phyloP scores from a whole-genome alignment of 257 asterid genomes.

The Euphrasia confusa region DNA sequence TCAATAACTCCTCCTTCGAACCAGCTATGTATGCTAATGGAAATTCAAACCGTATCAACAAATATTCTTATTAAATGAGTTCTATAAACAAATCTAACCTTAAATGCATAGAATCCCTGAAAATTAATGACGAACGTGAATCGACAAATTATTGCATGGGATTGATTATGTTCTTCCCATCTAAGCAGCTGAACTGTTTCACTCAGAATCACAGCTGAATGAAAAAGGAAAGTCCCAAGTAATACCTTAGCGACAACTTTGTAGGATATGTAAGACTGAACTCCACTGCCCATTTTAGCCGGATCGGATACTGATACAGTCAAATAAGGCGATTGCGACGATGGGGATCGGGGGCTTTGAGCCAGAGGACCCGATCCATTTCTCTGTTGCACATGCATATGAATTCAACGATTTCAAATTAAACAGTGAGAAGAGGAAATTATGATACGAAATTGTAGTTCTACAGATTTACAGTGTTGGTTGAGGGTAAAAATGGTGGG shows the following conservation, averaged over 20 bases:
- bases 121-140: background rate
- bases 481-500: conserved; percentile 2
- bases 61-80: conserved; percentile 2
- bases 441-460: conserved; percentile 19
- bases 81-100: background rate
- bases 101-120: background rate
- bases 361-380: conserved; percentile 57
- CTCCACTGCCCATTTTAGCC: conserved; percentile 98
- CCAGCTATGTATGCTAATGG: conserved; percentile 7
- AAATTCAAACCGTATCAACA: background rate
- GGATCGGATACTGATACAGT: conserved; percentile 92
- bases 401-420: conserved; percentile 17
- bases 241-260: conserved; percentile 70
- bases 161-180: background rate
- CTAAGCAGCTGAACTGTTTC: conserved; percentile 7
- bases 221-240: conserved; percentile 8
- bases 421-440: conserved; percentile 5
- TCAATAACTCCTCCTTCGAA: conserved; percentile 4
- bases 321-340: conserved; percentile 57
- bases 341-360: conserved; percentile 89
- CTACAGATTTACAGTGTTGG: conserved; percentile 22
- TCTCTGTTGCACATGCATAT: conserved; percentile 51
- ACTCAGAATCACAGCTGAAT: conserved; percentile 15
- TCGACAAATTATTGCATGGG: background rate
- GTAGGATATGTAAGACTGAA: conserved; percentile 96